A percentile compares a stretch with the other conserved stretches of the same genome.
Conservation (phyloP, 2,329 filamentous ascomycete species). For the Pseudovirgaria hyperparasitica region DNA sequence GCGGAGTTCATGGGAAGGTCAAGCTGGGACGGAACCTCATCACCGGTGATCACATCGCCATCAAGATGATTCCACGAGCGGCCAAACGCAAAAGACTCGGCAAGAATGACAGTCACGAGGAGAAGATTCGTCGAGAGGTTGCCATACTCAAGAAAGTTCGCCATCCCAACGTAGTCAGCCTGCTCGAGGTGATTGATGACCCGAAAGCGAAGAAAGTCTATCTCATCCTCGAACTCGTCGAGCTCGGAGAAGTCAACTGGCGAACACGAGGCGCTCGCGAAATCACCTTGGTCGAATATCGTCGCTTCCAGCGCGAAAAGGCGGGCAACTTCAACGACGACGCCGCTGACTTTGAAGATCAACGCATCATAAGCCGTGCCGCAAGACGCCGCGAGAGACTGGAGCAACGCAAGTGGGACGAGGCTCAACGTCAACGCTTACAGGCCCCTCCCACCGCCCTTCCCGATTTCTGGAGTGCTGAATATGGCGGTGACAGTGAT, state of each 20-base stretch:
- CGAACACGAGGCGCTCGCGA: constrained; percentile 75
- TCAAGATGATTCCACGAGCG: constrained; percentile 96
- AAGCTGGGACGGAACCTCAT: constrained; percentile 78
- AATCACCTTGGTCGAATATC: constrained; percentile 71
- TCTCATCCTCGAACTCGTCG: constrained; percentile 90
- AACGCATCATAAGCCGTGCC: constrained; percentile 24
- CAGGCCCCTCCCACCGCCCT: constrained; percentile 20
- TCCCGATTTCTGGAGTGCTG: constrained; percentile 69
- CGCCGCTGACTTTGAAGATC: constrained; percentile 29
- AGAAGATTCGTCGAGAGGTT: constrained; percentile 89
- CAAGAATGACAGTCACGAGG: constrained; percentile 53
- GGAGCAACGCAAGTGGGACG: constrained; percentile 24
- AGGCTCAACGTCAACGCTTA: constrained; percentile 20
- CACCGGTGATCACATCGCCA: constrained; percentile 71
- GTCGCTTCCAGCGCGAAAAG: constrained; percentile 63
- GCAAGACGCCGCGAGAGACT: constrained; percentile 30
- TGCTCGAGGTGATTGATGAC: constrained; percentile 96
- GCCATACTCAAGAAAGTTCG: constrained; percentile 97
- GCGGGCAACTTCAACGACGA: constrained; percentile 32
- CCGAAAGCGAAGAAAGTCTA: constrained; percentile 96
- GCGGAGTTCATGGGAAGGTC: constrained; percentile 94
- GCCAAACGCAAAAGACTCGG: constrained; percentile 90
- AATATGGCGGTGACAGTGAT: constrained; percentile 55
- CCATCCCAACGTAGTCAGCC: constrained; percentile 89
- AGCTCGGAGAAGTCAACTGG: constrained; percentile 90